phyloP scores from a whole-genome alignment of 495 filamentous ascomycete genomes.

The Lindgomyces ingoldianus region DNA sequence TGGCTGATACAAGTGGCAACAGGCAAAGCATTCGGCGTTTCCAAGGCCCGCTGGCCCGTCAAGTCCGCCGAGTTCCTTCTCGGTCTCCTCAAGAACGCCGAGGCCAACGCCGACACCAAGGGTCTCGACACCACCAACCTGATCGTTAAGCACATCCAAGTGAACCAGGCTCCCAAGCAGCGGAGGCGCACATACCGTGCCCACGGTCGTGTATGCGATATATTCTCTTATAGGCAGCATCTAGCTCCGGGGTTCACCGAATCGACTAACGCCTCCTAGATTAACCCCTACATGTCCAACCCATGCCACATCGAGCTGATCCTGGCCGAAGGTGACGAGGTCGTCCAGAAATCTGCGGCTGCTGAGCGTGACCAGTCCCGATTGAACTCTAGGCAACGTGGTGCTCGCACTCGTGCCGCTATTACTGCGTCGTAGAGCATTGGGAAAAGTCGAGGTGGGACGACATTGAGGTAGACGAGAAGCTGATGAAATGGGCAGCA shows the following conservation, averaged over 20 bases:
- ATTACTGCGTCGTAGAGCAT: constrained; percentile 72
- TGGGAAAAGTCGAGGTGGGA: constrained; percentile 9
- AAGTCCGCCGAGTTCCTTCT: constrained; percentile 99
- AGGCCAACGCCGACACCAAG: constrained; percentile 98
- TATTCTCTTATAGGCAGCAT: background rate
- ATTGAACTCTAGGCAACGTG: constrained; percentile 86
- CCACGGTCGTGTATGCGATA: constrained; percentile 90
- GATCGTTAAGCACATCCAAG: constrained; percentile 98
- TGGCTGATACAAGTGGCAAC: constrained; percentile 26
- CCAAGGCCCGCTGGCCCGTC: constrained; percentile 95
- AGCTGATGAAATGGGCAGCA: background rate
- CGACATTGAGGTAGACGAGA: background rate
- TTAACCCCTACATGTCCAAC: constrained; percentile 99
- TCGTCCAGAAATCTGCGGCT: constrained; percentile 77
- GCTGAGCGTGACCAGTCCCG: constrained; percentile 62
- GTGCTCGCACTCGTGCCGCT: constrained; percentile 71
- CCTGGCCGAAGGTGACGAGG: constrained; percentile 93
- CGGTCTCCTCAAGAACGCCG: constrained; percentile 96
- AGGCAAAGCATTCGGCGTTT: constrained; percentile 99
- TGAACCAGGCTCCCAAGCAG: constrained; percentile 99
- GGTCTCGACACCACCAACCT: constrained; percentile 97
- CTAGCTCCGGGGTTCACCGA: background rate
- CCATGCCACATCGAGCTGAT: constrained; percentile 99
- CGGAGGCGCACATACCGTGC: constrained; percentile 97
- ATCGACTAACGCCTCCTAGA: constrained; percentile 55